Percentiles rank a stretch among this genome's conserved stretches.
These are phyloP conservation scores for Hypoxylon fuscum DNA, from an alignment of 495 filamentous ascomycete species.

Conservation along the genomic window DNA sequence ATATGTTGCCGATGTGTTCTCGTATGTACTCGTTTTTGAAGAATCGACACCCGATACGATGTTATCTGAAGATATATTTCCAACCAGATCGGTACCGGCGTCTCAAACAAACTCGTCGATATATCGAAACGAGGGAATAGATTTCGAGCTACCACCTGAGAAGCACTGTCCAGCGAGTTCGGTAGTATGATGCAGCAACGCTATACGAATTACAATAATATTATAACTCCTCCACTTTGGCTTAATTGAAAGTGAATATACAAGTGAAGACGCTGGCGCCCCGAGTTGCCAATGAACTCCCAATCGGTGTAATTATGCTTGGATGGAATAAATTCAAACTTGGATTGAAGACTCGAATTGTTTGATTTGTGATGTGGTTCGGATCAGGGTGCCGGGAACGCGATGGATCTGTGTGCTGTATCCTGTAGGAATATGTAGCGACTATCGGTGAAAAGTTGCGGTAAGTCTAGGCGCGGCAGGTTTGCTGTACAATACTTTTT, in stretches of 20 bases:
- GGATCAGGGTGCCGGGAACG: conserved; percentile 30
- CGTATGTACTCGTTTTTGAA: not conserved
- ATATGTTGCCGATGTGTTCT: not conserved
- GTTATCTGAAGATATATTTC: conserved; percentile 4
- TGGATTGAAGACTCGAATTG: conserved; percentile 20
- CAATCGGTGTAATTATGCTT: conserved; percentile 2
- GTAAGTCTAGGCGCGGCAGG: conserved; percentile 56
- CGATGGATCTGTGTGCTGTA: not conserved
- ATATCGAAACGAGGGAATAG: not conserved
- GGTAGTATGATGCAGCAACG: conserved; percentile 7
- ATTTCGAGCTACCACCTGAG: conserved; percentile 2
- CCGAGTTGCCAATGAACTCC: not conserved
- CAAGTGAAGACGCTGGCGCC: not conserved
- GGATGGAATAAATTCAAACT: conserved; percentile 11
- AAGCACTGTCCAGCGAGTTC: conserved; percentile 24
- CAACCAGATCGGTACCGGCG: not conserved
- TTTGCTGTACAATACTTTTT: too few relatives aligned
- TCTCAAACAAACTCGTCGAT: not conserved
- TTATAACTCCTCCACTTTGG: conserved; percentile 18
- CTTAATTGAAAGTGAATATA: conserved; percentile 27
- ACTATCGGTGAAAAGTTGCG: conserved; percentile 55
- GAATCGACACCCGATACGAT: conserved; percentile 7
- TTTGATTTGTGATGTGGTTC: conserved; percentile 20
- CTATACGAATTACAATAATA: conserved; percentile 31
- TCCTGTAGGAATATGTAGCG: not conserved